Conservation (phyloP, 169 alveolate genomes). For the Babesia bovis region DNA sequence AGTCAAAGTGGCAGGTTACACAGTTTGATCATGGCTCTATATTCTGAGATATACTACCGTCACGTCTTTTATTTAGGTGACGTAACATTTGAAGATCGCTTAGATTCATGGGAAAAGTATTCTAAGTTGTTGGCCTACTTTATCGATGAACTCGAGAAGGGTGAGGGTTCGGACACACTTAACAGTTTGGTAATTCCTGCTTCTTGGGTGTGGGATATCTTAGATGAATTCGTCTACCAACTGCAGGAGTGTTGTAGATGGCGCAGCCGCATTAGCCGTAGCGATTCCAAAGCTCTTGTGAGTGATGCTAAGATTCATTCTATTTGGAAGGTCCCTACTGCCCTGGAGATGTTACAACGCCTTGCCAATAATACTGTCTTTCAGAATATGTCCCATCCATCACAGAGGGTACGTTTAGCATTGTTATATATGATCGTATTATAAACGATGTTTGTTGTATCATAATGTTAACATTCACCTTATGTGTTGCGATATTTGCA, state of each 20-base stretch:
- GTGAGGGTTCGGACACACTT: slow-evolving; percentile 49
- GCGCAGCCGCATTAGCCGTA: slow-evolving; percentile 61
- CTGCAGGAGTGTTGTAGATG: slow-evolving; percentile 79
- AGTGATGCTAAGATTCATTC: slow-evolving; percentile 23
- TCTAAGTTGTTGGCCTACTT: slow-evolving; percentile 73
- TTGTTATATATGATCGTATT: neutral
- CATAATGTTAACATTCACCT: no score
- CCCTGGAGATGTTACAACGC: slow-evolving; percentile 57
- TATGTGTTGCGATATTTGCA: neutral
- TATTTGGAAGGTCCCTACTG: slow-evolving; percentile 68
- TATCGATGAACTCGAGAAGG: slow-evolving; percentile 63
- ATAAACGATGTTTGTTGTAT: no score
- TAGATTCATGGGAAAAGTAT: slow-evolving; percentile 82
- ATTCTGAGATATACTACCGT: slow-evolving; percentile 81
- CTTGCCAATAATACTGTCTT: slow-evolving; percentile 59
- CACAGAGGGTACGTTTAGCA: slow-evolving; percentile 17
- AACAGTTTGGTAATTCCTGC: slow-evolving; percentile 75
- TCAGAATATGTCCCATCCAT: slow-evolving; percentile 16
- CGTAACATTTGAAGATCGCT: slow-evolving; percentile 78
- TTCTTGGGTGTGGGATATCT: slow-evolving; percentile 84
- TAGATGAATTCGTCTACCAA: slow-evolving; percentile 83
- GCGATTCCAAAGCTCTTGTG: slow-evolving; percentile 7
- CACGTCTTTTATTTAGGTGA: slow-evolving; percentile 80
- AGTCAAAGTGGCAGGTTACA: slow-evolving; percentile 78
- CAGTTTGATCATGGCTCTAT: slow-evolving; percentile 79